A percentile compares a stretch with the other conserved stretches of the same genome.
Conservation (phyloP, 108 stramenopile species). For the Nannochloropsis salina region DNA sequence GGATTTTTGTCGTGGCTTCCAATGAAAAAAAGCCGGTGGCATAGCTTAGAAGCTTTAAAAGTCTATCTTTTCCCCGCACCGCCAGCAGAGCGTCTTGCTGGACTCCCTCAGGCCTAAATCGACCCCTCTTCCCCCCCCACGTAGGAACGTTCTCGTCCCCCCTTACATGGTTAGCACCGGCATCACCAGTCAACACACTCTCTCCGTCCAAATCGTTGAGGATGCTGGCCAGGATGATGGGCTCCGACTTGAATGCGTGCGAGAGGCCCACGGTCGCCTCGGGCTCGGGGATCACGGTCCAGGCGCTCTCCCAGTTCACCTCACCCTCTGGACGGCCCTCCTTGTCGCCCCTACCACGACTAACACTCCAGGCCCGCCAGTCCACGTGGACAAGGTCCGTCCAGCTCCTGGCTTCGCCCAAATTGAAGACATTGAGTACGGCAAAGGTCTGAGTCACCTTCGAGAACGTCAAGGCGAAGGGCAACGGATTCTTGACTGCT, state of each 20-base stretch:
- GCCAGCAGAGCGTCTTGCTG: neutral
- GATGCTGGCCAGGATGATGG: neutral
- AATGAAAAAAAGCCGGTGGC: too few species aligned
- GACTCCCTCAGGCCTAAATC: neutral
- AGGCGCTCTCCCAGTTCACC: neutral
- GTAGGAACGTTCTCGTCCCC: neutral
- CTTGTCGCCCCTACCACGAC: neutral
- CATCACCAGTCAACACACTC: neutral
- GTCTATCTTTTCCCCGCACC: neutral
- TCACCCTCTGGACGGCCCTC: neutral
- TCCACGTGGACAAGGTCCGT: neutral
- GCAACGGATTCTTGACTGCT: neutral
- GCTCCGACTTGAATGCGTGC: neutral
- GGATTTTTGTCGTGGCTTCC: neutral
- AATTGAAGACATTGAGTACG: neutral
- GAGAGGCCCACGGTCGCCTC: neutral
- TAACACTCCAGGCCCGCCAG: slow-evolving; percentile 4
- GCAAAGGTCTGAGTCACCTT: neutral
- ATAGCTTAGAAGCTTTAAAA: too few species aligned
- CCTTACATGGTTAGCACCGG: neutral
- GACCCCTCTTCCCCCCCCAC: neutral
- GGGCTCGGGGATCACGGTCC: neutral
- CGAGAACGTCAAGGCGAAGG: neutral
- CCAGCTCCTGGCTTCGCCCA: neutral
- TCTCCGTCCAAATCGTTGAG: neutral